These are phyloP conservation scores for Teunomyces atbi DNA, from an alignment of 805 yeast genomes.

Conservation along the genomic window DNA sequence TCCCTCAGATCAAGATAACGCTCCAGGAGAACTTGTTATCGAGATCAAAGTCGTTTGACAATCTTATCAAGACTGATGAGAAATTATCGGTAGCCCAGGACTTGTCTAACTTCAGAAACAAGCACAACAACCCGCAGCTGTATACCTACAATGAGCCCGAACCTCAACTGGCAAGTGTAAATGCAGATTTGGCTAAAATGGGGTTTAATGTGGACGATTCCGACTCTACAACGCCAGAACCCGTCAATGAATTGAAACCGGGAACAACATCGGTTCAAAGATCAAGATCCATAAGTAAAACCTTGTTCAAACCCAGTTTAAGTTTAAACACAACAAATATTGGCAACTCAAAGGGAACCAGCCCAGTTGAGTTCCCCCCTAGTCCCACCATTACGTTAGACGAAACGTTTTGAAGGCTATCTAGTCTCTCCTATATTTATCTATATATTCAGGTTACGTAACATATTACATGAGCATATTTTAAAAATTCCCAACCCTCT, in stretches of 20 bases:
- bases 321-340: slow-evolving; percentile 15
- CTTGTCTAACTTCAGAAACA: slow-evolving; percentile 25
- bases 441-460: neutral
- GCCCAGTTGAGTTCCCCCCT: slow-evolving; percentile 10
- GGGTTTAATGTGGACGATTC: slow-evolving; percentile 32
- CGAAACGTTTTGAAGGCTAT: slow-evolving; percentile 20
- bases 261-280: slow-evolving; percentile 12
- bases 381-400: slow-evolving; percentile 42
- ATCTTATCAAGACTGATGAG: slow-evolving; percentile 14
- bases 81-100: slow-evolving; percentile 19
- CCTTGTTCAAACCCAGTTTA: slow-evolving; percentile 36
- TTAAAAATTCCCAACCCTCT: neutral
- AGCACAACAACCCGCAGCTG: slow-evolving; percentile 11
- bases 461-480: neutral
- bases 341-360: neutral
- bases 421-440: neutral
- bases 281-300: slow-evolving; percentile 31
- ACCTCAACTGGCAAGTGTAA: slow-evolving; percentile 30
- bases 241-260: slow-evolving; percentile 18
- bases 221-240: slow-evolving; percentile 13
- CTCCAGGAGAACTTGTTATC: slow-evolving; percentile 39
- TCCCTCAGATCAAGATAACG: slow-evolving; percentile 24
- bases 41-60: slow-evolving; percentile 29
- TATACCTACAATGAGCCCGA: slow-evolving; percentile 32
- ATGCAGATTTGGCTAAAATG: slow-evolving; percentile 25